These are phyloP conservation scores for Acorus calamus DNA, from an alignment of 106 monocot genomes.

Conservation along the genomic window DNA sequence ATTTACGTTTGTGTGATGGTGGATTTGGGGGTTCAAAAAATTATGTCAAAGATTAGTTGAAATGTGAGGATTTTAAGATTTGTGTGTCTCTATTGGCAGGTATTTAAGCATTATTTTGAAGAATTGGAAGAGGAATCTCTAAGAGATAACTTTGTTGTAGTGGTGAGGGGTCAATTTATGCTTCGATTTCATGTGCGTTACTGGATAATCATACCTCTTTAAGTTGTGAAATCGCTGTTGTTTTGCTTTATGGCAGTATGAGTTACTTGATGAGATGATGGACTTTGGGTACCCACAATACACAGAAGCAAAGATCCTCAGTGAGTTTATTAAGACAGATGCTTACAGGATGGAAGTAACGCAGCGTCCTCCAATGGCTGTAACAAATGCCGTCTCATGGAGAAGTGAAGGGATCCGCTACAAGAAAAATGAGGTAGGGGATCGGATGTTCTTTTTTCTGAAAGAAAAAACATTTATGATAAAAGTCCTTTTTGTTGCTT, in stretches of 20 bases:
- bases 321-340: conserved; percentile 97
- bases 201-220: neutral
- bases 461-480: neutral
- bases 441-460: neutral
- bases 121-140: conserved; percentile 92
- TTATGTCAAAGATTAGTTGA: too few relatives aligned
- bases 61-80: neutral
- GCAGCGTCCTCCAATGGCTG: conserved; percentile 96
- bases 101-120: conserved; percentile 97
- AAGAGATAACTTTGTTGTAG: conserved; percentile 96
- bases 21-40: too few relatives aligned
- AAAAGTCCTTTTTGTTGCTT: neutral
- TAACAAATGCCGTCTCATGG: conserved; percentile 99
- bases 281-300: conserved; percentile 97
- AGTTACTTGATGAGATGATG: conserved; percentile 94
- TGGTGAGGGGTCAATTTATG: conserved; percentile 41
- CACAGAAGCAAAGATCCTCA: conserved; percentile 89
- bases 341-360: conserved; percentile 94
- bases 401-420: conserved; percentile 88
- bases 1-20: too few relatives aligned
- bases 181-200: neutral
- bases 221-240: neutral
- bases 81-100: conserved; percentile 27
- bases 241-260: conserved; percentile 45
- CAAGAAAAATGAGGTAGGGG: conserved; percentile 96